Base-by-base conservation (phyloP, 2,329 filamentous ascomycete genomes). In the Aspergillus sp. region DNA sequence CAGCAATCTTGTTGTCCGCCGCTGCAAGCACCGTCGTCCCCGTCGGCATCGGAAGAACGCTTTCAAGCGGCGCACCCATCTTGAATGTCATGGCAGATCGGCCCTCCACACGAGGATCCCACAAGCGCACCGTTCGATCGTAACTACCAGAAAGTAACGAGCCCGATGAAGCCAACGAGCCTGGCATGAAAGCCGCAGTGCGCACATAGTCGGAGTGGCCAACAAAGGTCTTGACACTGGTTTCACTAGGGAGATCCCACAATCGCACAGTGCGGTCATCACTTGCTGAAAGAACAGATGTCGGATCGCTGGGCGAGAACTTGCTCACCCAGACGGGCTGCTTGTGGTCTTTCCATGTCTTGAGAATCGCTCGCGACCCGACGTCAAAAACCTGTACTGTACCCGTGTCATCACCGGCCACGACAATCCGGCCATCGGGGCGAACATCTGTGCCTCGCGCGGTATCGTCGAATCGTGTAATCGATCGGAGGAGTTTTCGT, bases 371-470 rank as follows among this genome's bases (percentile, higher is more conserved):
- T 62, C 95, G 85, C 57, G 92, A 93, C 71, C 84, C 87, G 52
- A 96, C 87, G 70, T 99, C 95, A 71, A 98, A 99, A 12, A 97
- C 92, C 76, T 99, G 96, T 65, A 99, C 90, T 61, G 89, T 87
- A 57, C 96, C 96, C 41, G 87, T 89, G 72, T 97, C 93, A 66
- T 97, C 93, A 68, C 93, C 93, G 33, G 93, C 92, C 37, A 96
- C 89, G 66, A 99, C 78, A 57, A 99, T 90, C 61, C 91, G 86
- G 41, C 93, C 93, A 78, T 99, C 95, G 56, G 87, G 84, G 58
- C 95, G 86, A 62, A 98, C 89, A 71, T 96, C 91, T 61, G 91
- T 95, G 67, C 90, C 90, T 69, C 93, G 90, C 61, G 92, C 93
- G 64, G 93, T 89, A 72, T 96, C 91, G 70, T 93, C 89, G 74